phyloP scores from a whole-genome alignment of 345 rosid species.

The Salix udensis region DNA sequence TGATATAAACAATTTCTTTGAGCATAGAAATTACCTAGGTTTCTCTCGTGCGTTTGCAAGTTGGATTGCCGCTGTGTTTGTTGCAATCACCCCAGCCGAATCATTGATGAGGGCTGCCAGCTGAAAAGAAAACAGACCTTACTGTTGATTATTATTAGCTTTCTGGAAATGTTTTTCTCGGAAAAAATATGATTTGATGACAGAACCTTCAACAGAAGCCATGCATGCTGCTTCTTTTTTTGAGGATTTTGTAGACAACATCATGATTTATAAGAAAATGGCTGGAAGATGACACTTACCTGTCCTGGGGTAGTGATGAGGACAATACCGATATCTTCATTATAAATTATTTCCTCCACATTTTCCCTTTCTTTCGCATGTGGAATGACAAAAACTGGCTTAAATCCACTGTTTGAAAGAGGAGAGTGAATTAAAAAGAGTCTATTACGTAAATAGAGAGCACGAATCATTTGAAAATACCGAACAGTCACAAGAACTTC shows the following conservation, averaged over 20 bases:
- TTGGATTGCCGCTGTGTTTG: slow-evolving; percentile 89
- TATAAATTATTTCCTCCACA: slow-evolving; percentile 67
- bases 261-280: background rate
- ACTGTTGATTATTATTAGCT: background rate
- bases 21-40: slow-evolving; percentile 48
- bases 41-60: slow-evolving; percentile 76
- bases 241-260: background rate
- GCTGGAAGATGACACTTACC: slow-evolving; percentile 34
- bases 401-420: slow-evolving; percentile 54
- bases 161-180: background rate
- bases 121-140: slow-evolving; percentile 33
- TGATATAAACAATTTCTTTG: background rate
- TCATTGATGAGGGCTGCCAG: slow-evolving; percentile 85
- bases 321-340: slow-evolving; percentile 57
- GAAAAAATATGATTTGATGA: background rate
- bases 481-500: too few relatives aligned
- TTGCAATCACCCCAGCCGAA: slow-evolving; percentile 82
- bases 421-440: background rate
- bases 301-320: slow-evolving; percentile 92
- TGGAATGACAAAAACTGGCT: slow-evolving; percentile 78
- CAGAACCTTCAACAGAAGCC: background rate
- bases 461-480: too few relatives aligned
- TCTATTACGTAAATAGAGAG: background rate
- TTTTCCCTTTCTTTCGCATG: slow-evolving; percentile 90
- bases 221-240: background rate